Evolutionary conservation across 2,329 filamentous ascomycete species (phyloP), one percentile per base, ranked within the genome.

Genomic region (Ophiognomonia clavigignenti-juglandacearum): DNA sequence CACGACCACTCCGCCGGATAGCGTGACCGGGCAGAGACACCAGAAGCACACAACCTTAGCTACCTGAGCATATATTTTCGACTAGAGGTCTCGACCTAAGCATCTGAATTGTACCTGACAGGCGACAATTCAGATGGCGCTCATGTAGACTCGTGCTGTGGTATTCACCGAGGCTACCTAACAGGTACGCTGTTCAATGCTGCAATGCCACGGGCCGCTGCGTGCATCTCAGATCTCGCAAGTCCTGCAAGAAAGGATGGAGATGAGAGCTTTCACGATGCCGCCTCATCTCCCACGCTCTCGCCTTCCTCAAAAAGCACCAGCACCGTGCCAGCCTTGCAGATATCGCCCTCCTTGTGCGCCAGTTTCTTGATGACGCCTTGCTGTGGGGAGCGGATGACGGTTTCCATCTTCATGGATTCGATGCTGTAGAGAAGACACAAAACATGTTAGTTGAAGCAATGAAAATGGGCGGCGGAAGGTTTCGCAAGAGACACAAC

Each of bases 371-470:
- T 83, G 52, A 91, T 77, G 1, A 82, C 71, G 6, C 86, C 86
- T 49, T 80, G 77, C 53, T 88, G 84, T 7, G 86, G 86, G 43
- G 85, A 88, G 51, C 86, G 77, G 56, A 91, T 90, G 1, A 90
- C 83, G 2, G 86, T 91, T 63, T 91, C 86, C 86, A 91, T 91
- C 73, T 91, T 91, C 86, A 91, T 91, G 49, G 86, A 90, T 67
- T 91, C 86, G 59, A 91, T 90, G 1, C 80, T 83, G 47, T 14
- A n/a, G 7, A 41, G 7, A 6, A 19, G 14, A 20, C n/a, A 16
- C 4, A 23, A 34, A 18, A 4, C 3, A 34, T 16, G 31, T 8
- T 18, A 3, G 14, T 16, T 16, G 16, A 18, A 4, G n/a, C 31
- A 34, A 16, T 4, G 14, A 34, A 26, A 10, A 26, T 26, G 24